Evolutionary conservation across 2,329 filamentous ascomycete genomes (phyloP).

Genomic region (Mariannaea elegans): DNA sequence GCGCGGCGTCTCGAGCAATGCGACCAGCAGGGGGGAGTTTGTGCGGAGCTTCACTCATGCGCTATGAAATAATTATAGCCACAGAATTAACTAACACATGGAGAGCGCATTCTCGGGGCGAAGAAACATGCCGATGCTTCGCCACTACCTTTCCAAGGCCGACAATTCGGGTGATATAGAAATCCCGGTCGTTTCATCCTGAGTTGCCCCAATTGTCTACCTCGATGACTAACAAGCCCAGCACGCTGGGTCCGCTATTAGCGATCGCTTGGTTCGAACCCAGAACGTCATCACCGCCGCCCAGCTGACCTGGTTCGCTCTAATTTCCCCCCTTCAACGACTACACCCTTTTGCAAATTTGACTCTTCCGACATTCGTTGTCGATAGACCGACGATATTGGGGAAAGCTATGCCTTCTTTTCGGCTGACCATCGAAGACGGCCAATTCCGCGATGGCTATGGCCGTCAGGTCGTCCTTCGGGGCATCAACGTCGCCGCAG

Average conservation of each 20-base stretch:
- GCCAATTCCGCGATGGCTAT: slow-evolving; percentile 81
- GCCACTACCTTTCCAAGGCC: too few species aligned
- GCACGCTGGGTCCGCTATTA: slow-evolving; percentile 7
- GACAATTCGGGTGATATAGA: too few species aligned
- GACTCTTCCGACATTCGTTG: neutral
- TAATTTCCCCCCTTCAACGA: slow-evolving; percentile 25
- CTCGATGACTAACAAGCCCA: slow-evolving; percentile 33
- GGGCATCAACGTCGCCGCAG: slow-evolving; percentile 92
- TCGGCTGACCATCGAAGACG: slow-evolving; percentile 84
- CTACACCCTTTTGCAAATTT: slow-evolving; percentile 4
- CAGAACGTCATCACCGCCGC: slow-evolving; percentile 36
- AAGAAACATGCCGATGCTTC: too few species aligned
- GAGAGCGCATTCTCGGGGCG: neutral
- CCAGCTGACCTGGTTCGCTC: slow-evolving; percentile 23
- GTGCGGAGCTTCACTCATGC: slow-evolving; percentile 11
- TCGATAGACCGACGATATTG: neutral
- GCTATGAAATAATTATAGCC: neutral
- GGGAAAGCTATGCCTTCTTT: slow-evolving; percentile 71
- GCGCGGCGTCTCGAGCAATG: slow-evolving; percentile 16
- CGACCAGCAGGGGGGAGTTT: slow-evolving; percentile 11
- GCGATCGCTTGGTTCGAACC: slow-evolving; percentile 16
- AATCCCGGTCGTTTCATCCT: neutral
- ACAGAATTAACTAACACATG: neutral
- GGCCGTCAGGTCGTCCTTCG: slow-evolving; percentile 88
- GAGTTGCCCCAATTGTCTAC: neutral